A percentile compares a stretch with the other conserved stretches of the same genome.
phyloP scores from a whole-genome alignment of 2,329 filamentous ascomycete genomes.

The Cercospora brassicicola region DNA sequence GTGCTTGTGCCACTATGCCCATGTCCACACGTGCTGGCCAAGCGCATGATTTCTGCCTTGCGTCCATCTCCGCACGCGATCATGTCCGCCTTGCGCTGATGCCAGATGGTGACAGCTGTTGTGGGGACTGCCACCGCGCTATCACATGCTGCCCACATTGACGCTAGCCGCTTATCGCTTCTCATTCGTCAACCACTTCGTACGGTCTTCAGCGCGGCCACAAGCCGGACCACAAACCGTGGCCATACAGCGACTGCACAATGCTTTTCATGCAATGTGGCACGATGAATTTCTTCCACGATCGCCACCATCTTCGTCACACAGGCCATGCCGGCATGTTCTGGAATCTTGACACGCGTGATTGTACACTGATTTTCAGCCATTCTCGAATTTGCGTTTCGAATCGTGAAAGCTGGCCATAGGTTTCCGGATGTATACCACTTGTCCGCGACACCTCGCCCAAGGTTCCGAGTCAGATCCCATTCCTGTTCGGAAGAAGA shows the following conservation, averaged over 20 bases:
- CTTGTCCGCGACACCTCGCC: neutral
- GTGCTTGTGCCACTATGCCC: neutral
- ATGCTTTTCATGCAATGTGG: neutral
- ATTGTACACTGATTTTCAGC: neutral
- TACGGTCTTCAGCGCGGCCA: slow-evolving; percentile 2
- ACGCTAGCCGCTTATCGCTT: neutral
- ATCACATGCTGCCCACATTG: slow-evolving; percentile 4
- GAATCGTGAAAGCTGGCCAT: neutral
- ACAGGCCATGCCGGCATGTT: neutral
- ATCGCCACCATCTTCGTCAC: neutral
- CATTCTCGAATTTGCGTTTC: neutral
- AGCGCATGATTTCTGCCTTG: neutral
- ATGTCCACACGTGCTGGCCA: neutral
- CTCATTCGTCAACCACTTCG: slow-evolving; percentile 9
- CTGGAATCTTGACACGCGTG: neutral
- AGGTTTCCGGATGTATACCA: neutral
- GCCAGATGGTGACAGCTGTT: slow-evolving; percentile 6
- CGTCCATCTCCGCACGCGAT: neutral
- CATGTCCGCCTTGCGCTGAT: neutral
- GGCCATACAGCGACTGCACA: neutral
- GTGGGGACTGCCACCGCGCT: slow-evolving; percentile 3
- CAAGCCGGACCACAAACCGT: neutral
- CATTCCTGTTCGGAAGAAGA: neutral
- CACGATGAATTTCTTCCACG: neutral
- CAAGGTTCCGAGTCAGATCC: neutral